Evolutionary conservation across 768 basidiomycete genomes (phyloP).

Genomic region (Boletus vermiculosoides): DNA sequence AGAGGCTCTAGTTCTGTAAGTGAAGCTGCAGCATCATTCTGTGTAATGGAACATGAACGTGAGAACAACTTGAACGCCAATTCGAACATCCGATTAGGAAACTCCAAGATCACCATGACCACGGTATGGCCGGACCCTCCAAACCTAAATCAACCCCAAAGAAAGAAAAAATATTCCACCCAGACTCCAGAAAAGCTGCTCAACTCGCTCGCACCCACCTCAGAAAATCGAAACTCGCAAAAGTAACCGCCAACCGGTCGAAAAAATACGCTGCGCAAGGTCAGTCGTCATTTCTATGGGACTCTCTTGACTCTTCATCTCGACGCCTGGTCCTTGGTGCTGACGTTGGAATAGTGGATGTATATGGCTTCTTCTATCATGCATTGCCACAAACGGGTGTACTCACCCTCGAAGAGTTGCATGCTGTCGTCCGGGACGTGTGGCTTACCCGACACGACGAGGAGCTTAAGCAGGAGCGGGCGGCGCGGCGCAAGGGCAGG

Average conservation of each 20-base stretch:
- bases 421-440: constrained; percentile 57
- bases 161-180: constrained; percentile 82
- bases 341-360: constrained; percentile 47
- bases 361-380: constrained; percentile 75
- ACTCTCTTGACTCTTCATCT: background rate
- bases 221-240: constrained; percentile 65
- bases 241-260: constrained; percentile 51
- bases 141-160: constrained; percentile 37
- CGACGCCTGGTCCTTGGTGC: background rate
- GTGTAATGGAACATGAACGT: background rate
- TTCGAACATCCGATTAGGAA: background rate
- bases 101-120: background rate
- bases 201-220: constrained; percentile 67
- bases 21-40: background rate
- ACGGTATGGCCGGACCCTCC: background rate
- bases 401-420: constrained; percentile 64
- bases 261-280: constrained; percentile 59
- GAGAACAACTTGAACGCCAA: background rate
- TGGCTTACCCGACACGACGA: constrained; percentile 75
- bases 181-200: constrained; percentile 78
- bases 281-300: constrained; percentile 18
- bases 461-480: constrained; percentile 60
- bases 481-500: constrained; percentile 65
- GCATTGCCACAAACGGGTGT: constrained; percentile 59
- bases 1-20: no score